Evolutionary conservation across 352 stramenopile species (phyloP).

Genomic region (Pythium scleroteichum): DNA sequence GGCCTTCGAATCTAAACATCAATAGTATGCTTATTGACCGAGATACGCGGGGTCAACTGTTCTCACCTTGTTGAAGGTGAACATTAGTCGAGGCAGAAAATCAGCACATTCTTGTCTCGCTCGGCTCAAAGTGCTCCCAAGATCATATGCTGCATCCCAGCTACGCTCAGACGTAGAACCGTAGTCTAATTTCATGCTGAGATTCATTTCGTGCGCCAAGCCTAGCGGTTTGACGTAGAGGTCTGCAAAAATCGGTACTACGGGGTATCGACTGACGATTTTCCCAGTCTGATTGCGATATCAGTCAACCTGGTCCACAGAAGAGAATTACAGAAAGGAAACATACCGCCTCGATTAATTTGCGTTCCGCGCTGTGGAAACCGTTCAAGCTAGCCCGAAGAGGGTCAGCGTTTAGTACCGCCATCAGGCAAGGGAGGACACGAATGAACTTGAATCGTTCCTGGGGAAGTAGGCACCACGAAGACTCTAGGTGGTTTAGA

Average conservation of each 20-base stretch:
- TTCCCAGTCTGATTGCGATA: slow-evolving; percentile 34
- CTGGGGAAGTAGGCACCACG: slow-evolving; percentile 33
- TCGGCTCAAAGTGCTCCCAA: slow-evolving; percentile 3
- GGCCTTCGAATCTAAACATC: slow-evolving; percentile 5
- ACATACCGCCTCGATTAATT: slow-evolving; percentile 54
- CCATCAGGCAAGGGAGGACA: slow-evolving; percentile 44
- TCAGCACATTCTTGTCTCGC: slow-evolving; percentile 33
- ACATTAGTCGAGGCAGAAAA: slow-evolving; percentile 40
- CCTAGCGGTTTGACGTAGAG: slow-evolving; percentile 43
- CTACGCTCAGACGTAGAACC: background rate
- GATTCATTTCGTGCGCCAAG: slow-evolving; percentile 26
- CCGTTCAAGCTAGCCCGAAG: slow-evolving; percentile 27
- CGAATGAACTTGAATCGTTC: slow-evolving; percentile 58
- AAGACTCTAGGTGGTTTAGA: slow-evolving; percentile 43
- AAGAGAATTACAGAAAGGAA: background rate
- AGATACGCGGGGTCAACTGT: background rate
- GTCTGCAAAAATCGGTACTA: slow-evolving; percentile 57
- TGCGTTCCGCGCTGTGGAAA: slow-evolving; percentile 44
- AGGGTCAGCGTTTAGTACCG: slow-evolving; percentile 42
- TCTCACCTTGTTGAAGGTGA: slow-evolving; percentile 44
- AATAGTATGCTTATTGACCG: background rate
- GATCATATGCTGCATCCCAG: slow-evolving; percentile 21
- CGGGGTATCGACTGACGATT: slow-evolving; percentile 42
- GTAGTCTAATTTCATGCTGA: slow-evolving; percentile 8
- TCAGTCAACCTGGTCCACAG: background rate